phyloP scores from a whole-genome alignment of 768 basidiomycete genomes.

The Russula sp. region DNA sequence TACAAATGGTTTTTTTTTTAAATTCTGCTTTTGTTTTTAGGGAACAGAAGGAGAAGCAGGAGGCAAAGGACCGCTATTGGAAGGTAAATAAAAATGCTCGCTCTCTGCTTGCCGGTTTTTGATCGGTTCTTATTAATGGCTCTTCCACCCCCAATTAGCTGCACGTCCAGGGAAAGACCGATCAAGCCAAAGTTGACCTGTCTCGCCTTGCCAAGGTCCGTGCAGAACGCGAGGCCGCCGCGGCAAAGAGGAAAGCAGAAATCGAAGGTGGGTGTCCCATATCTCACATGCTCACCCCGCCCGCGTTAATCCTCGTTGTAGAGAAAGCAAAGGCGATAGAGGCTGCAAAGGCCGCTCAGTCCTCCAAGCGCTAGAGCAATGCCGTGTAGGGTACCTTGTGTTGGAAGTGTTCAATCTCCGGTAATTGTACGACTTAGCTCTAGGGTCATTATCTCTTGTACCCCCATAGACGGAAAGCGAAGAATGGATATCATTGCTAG shows the following conservation, averaged over 20 bases:
- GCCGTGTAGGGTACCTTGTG: neutral
- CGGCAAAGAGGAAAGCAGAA: conserved; percentile 84
- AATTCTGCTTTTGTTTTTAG: conserved; percentile 35
- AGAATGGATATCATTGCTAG: neutral
- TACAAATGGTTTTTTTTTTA: neutral
- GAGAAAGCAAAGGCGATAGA: conserved; percentile 13
- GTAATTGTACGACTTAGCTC: conserved; percentile 5
- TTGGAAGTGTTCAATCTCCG: neutral
- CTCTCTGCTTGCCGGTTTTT: neutral
- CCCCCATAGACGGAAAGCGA: neutral
- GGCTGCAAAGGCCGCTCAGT: conserved; percentile 7
- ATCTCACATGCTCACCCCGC: no score
- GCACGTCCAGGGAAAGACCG: conserved; percentile 79
- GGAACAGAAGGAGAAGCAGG: conserved; percentile 89
- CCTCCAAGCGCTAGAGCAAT: conserved; percentile 11
- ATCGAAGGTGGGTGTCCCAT: conserved; percentile 47
- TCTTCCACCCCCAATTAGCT: conserved; percentile 38
- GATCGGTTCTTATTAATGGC: neutral
- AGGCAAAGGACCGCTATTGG: conserved; percentile 82
- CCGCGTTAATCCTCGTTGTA: neutral
- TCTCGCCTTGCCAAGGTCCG: conserved; percentile 80
- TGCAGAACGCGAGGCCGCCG: conserved; percentile 82
- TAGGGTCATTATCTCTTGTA: neutral
- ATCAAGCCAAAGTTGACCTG: conserved; percentile 84
- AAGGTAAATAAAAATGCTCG: conserved; percentile 47